Percentiles rank a stretch among this genome's conserved stretches.
phyloP scores from a whole-genome alignment of 176 grass and related monocot genomes.

The Aegilops umbellulata region DNA sequence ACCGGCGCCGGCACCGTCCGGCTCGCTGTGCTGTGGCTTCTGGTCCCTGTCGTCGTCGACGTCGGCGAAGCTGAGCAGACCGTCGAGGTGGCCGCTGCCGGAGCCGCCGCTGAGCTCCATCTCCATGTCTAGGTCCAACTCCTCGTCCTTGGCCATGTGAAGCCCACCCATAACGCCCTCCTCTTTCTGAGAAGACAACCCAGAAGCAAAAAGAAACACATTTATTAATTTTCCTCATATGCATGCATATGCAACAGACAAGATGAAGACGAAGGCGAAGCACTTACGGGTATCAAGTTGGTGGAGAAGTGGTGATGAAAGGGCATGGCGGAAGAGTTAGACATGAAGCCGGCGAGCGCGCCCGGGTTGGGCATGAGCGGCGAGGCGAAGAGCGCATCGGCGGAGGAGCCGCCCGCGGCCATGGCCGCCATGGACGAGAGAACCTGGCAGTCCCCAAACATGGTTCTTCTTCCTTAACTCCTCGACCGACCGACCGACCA shows the following conservation, averaged over 20 bases:
- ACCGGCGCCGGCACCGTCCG: neutral
- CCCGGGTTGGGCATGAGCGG: slow-evolving; percentile 59
- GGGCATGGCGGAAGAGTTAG: slow-evolving; percentile 58
- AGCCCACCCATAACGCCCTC: slow-evolving; percentile 49
- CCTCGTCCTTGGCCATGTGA: slow-evolving; percentile 73
- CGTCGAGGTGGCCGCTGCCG: slow-evolving; percentile 76
- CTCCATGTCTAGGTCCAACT: slow-evolving; percentile 58
- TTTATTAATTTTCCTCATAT: too few relatives aligned
- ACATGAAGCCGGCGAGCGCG: slow-evolving; percentile 61
- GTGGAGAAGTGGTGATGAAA: slow-evolving; percentile 64
- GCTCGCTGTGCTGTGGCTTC: slow-evolving; percentile 38
- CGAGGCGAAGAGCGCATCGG: slow-evolving; percentile 64
- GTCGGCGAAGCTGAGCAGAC: slow-evolving; percentile 73
- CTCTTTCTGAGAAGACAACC: slow-evolving; percentile 50
- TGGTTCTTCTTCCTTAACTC: neutral
- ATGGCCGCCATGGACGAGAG: slow-evolving; percentile 69
- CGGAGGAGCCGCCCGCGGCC: slow-evolving; percentile 39
- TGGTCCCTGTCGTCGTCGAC: slow-evolving; percentile 62
- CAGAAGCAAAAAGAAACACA: neutral
- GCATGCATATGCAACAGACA: neutral
- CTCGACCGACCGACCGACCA: neutral
- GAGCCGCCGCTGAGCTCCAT: slow-evolving; percentile 74
- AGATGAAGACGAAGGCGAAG: neutral
- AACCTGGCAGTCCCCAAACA: slow-evolving; percentile 99
- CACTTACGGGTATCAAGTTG: slow-evolving; percentile 40